Conservation (phyloP, 768 basidiomycete species). For the Boletus coccyginus region DNA sequence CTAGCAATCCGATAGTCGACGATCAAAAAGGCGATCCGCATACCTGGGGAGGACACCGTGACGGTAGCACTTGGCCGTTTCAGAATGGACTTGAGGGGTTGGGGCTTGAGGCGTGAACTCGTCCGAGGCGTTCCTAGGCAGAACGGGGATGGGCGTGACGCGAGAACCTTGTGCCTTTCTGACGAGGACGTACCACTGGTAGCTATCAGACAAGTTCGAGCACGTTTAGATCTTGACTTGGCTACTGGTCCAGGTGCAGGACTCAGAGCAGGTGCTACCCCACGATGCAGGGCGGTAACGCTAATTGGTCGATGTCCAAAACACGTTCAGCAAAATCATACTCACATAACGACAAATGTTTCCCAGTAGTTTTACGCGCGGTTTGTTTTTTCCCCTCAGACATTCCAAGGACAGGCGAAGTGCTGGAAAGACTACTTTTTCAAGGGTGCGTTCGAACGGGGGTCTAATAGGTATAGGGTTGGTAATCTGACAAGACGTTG, state of each 20-base stretch:
- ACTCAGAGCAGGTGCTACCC: neutral
- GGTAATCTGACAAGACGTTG: rapidly evolving
- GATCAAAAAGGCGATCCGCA: neutral
- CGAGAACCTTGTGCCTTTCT: neutral
- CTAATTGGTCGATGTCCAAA: neutral
- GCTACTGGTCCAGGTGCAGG: neutral
- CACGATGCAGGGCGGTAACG: neutral
- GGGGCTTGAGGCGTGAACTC: neutral
- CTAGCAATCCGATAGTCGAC: neutral
- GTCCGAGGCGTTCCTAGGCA: neutral
- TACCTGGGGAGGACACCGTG: slow-evolving; percentile 6
- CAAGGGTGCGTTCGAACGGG: neutral
- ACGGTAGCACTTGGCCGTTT: neutral
- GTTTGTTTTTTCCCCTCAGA: slow-evolving; percentile 11
- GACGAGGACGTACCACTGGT: neutral
- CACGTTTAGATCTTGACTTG: neutral
- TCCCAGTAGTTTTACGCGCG: slow-evolving; percentile 20
- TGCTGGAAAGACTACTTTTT: neutral
- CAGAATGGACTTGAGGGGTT: neutral
- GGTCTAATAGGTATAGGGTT: too few relatives aligned
- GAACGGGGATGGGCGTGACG: neutral
- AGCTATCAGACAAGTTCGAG: neutral
- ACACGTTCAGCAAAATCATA: neutral
- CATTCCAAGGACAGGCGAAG: neutral
- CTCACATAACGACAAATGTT: slow-evolving; percentile 8